A percentile compares a stretch with the other conserved stretches of the same genome.
Conservation (phyloP, 345 rosid species). For the Carallia pectinifolia region DNA sequence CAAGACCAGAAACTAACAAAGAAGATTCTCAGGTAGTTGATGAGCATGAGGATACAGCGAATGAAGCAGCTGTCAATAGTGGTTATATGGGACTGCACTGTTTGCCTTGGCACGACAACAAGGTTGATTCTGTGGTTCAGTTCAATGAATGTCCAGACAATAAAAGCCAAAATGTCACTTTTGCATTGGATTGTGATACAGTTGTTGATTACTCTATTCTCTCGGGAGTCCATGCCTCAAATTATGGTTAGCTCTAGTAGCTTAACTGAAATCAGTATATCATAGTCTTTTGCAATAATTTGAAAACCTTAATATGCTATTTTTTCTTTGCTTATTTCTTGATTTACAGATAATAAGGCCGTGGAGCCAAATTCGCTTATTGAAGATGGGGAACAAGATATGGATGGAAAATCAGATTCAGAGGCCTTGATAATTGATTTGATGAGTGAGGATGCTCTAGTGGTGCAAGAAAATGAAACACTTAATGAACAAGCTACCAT, state of each 20-base stretch:
- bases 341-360: constrained; percentile 14
- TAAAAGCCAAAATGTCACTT: neutral
- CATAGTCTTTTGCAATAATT: too few relatives aligned
- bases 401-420: constrained; percentile 7
- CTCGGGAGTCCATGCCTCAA: constrained; percentile 4
- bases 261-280: neutral
- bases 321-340: neutral
- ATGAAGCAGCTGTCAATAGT: neutral
- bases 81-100: constrained; percentile 6
- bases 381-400: constrained; percentile 7
- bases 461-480: constrained; percentile 5
- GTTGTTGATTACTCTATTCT: neutral
- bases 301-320: neutral
- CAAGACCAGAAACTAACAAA: constrained; percentile 8
- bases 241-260: constrained; percentile 16
- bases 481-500: neutral
- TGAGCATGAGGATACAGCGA: constrained; percentile 3
- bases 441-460: neutral
- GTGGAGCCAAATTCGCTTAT: constrained; percentile 10
- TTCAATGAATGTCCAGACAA: constrained; percentile 5
- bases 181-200: constrained; percentile 6
- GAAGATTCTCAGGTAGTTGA: constrained; percentile 6
- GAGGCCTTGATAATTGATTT: neutral
- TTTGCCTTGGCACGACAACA: neutral
- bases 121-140: constrained; percentile 4